Evolutionary conservation across 139 green algal genomes (phyloP), one percentile per base, ranked within the genome.

Genomic region (Spirogloea muscicola): DNA sequence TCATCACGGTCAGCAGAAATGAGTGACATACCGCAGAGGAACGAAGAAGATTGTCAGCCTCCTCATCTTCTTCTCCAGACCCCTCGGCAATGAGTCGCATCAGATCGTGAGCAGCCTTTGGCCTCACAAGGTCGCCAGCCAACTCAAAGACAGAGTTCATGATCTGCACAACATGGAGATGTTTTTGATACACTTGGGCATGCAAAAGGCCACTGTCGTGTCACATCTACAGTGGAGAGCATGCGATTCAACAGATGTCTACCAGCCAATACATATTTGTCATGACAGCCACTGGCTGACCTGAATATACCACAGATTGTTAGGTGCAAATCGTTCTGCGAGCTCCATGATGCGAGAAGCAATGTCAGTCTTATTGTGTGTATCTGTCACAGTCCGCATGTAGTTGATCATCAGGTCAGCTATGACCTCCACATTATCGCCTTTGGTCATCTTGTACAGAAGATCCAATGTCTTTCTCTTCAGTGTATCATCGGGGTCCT

Each of bases 391-490:
- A 43, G 60, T 83, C n/a, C n/a, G n/a, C 81, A 97, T 74, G 83
- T 92, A 98, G 1, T 72, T 72, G 51, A 98, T 87, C 91, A 98
- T 94, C 72, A 90, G 89, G 68, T 95, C 88, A 21, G 93, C 89
- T 37, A 98, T 91, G 0, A 96, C 90, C 87, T 95, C 87, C 39
- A 97, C 90, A 75, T 98, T 98, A 76, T 84, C 87, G 41, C 90
- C 77, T 72, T 88, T 91, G 9, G 94, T 96, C 93, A 99, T 98
- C 67, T 89, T 92, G 60, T 89, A 93, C 58, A 99, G 86, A 73
- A 99, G 89, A 68, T 97, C 85, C 79, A 99, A 86, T 2, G 94
- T 98, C 74, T 96, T 96, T 51, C 91, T 83, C 84, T 93, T 92
- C 0, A 99, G 84, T 2, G 92, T 94, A 34, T 96, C 93, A 79